Evolutionary conservation across 2,329 filamentous ascomycete species (phyloP).

Genomic region (Neoarthrinium moseri): DNA sequence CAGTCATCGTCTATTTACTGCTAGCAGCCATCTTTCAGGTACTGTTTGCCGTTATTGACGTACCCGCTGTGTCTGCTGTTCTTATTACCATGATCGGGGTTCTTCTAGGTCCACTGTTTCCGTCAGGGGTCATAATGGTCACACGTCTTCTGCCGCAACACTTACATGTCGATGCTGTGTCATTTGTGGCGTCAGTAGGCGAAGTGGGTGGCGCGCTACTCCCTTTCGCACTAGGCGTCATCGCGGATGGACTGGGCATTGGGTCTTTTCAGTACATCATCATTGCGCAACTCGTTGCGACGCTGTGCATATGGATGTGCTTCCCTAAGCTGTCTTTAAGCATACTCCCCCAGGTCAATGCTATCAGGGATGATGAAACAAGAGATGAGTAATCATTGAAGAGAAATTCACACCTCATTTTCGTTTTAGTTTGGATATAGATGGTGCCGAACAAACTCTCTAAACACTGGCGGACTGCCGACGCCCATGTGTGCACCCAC

Average conservation of each 20-base stretch:
- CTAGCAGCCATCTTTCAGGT: constrained; percentile 17
- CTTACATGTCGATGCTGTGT: constrained; percentile 41
- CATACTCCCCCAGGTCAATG: too few species aligned
- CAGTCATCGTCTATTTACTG: constrained; percentile 24
- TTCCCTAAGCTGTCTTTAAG: constrained; percentile 4
- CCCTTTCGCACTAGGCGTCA: constrained; percentile 40
- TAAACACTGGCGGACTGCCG: too few species aligned
- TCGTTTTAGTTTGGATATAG: too few species aligned
- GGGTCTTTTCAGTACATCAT: constrained; percentile 31
- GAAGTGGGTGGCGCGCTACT: constrained; percentile 41
- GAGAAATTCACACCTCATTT: too few species aligned
- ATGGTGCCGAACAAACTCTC: too few species aligned
- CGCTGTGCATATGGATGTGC: constrained; percentile 1
- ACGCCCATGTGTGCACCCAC: too few species aligned
- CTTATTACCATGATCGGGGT: constrained; percentile 34
- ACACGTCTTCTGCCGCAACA: constrained; percentile 33
- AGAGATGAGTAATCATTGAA: too few species aligned
- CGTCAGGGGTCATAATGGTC: constrained; percentile 37
- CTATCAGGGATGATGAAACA: too few species aligned
- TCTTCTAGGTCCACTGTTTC: constrained; percentile 39
- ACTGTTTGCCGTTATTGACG: constrained; percentile 15
- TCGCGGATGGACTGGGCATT: constrained; percentile 36
- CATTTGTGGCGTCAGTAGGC: constrained; percentile 41
- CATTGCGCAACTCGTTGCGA: constrained; percentile 1
- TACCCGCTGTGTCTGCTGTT: constrained; percentile 23